Conservation (phyloP, 768 basidiomycete species). For the Leucocoprinus birnbaumii region DNA sequence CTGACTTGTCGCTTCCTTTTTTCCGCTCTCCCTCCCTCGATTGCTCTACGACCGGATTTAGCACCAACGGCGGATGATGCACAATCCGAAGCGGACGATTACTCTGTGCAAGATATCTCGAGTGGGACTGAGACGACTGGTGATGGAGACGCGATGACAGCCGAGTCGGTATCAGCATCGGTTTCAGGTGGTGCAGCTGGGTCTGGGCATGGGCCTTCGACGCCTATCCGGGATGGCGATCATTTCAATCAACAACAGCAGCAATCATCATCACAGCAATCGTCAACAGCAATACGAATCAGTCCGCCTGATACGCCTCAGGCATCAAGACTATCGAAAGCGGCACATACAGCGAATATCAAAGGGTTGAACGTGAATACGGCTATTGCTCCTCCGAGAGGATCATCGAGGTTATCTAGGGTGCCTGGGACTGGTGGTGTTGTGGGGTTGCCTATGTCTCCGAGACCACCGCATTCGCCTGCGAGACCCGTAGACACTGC, state of each 20-base stretch:
- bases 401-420: conserved; percentile 56
- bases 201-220: conserved; percentile 20
- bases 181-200: too few species aligned
- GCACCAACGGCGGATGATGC: conserved; percentile 56
- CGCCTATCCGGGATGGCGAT: conserved; percentile 22
- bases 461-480: conserved; percentile 45
- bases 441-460: conserved; percentile 59
- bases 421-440: conserved; percentile 21
- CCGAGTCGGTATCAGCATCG: conserved; percentile 42
- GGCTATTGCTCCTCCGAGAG: conserved; percentile 42
- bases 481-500: conserved; percentile 22
- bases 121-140: conserved; percentile 68
- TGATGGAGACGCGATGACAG: conserved; percentile 46
- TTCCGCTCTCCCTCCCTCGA: conserved; percentile 12
- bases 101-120: conserved; percentile 61
- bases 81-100: conserved; percentile 68
- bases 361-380: conserved; percentile 79
- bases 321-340: conserved; percentile 42
- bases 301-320: conserved; percentile 41
- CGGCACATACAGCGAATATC: conserved; percentile 59
- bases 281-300: conserved; percentile 20
- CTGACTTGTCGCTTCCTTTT: conserved; percentile 16
- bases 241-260: conserved; percentile 21
- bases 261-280: background rate
- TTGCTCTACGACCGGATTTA: conserved; percentile 14